These are phyloP conservation scores for Tubosaeta sp. DNA, from an alignment of 768 basidiomycete genomes.

Conservation along the genomic window DNA sequence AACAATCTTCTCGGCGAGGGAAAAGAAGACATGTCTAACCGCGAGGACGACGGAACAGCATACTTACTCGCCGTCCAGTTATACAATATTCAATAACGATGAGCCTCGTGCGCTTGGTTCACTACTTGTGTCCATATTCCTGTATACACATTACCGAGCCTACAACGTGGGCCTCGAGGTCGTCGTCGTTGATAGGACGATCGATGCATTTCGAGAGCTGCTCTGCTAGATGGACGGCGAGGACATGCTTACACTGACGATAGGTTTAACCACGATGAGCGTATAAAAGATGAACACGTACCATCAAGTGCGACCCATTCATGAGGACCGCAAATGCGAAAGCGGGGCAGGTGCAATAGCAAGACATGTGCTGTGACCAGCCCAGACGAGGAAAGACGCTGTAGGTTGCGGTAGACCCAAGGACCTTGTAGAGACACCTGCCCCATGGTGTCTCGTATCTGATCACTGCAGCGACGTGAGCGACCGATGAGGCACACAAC, in stretches of 20 bases:
- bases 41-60: too few species aligned
- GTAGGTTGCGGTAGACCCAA: conserved; percentile 63
- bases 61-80: conserved; percentile 1
- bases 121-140: conserved; percentile 11
- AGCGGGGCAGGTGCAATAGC: conserved; percentile 74
- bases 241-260: conserved; percentile 72
- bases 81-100: conserved; percentile 25
- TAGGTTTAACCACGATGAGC: neutral
- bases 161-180: conserved; percentile 29
- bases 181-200: conserved; percentile 42
- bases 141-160: conserved; percentile 6
- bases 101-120: conserved; percentile 6
- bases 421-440: conserved; percentile 58
- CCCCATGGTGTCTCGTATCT: conserved; percentile 57
- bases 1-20: too few species aligned
- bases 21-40: too few species aligned
- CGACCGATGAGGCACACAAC: neutral
- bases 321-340: conserved; percentile 63
- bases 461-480: conserved; percentile 43
- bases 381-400: conserved; percentile 49
- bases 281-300: conserved; percentile 22
- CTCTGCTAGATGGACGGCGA: conserved; percentile 61
- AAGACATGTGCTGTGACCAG: conserved; percentile 37
- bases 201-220: conserved; percentile 49
- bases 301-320: conserved; percentile 62